Base-by-base conservation (phyloP, 345 rosid species). In the Pugionium cornutum region DNA sequence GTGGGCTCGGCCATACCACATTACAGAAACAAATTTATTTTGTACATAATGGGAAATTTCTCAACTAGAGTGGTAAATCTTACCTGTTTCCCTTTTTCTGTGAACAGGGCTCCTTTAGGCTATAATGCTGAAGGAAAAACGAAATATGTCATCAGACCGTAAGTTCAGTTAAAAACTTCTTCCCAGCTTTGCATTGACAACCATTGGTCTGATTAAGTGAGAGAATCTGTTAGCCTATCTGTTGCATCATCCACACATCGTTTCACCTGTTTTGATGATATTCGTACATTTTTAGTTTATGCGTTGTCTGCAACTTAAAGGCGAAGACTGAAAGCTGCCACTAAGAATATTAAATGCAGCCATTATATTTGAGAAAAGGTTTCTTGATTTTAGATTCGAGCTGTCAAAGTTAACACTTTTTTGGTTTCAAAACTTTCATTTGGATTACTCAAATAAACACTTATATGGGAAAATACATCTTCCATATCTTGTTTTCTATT, bases 111-210 rank as follows among this genome's bases (percentile, higher is more conserved):
- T 82, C 95, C 92, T 64, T 30, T 80, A 72, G 96, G 84, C 36
- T 81, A 77, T 56, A 83, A 82, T 79, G 78, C 78, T 60, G 98
- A 92, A 77, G 98, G 98, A 44, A 87, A 87, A 82, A 72, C 88
- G 41, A 87, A 89, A 83, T 92, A 89, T 78, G 96, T 86, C 60
- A 75, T 86, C 29, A 85, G 95, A 67, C 98, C 97, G 98, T 92
- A 80, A 85, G 98, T 78, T 55, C 69, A 64, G 70, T 66, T 69
- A 0, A 30, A 58, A 18, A 31, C 1, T 65, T 56, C 53, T 56
- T 9, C 29, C 27, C 2, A 64, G 42, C 70, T 64, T 34, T 43
- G 50, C 63, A 32, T 55, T 56, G 43, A 33, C 5, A 57, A 44
- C 1, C 34, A 54, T 64, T 68, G 35, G 4, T 54, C 58, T 58